Base-by-base conservation (phyloP, 129 eudicot species). In the Flaveria sonorensis region DNA sequence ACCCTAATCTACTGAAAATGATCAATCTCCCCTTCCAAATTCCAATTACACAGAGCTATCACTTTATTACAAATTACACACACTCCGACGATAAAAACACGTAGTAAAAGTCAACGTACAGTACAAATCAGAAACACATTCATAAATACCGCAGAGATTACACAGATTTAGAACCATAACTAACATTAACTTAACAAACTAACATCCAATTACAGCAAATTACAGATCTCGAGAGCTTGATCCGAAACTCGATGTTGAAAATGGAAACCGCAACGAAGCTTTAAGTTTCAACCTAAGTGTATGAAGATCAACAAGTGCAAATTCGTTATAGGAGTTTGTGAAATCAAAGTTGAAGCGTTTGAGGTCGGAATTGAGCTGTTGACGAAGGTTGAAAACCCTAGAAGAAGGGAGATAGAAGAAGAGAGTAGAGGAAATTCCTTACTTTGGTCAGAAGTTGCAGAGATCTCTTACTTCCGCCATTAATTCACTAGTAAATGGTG, bases 391-490 rank as follows among this genome's bases (percentile, higher is more conserved):
- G 59, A 6, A 73, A 87, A 79, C 85, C 83, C 83, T 74, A 87
- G 69, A 48, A 81, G 61, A 39, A 71, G 75, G 32, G 67, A 77
- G 32, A 21, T 72, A 64, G 50, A 75, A 51, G 56, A 28, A 64
- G 69, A 81, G 75, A 68, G 84, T 66, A 18, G 76, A 42, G 28
- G 56, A 74, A 77, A 86, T 91, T 88, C 93, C 75, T 86, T 84
- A 76, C 92, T 86, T 85, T 68, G 59, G 75, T 45, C 61, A 60
- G 73, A 88, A 88, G 96, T 77, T 86, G 84, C 75, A 73, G 82
- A 88, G 85, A 84, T 90, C 81, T 82, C 93, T 90, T 88, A 45
- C 93, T 86, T 88, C 79, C 67, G 69, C 79, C 85, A 80, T 70
- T 71, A 86, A 84, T 48, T 79, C 72, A 57, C 77, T 73, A 70